phyloP scores from a whole-genome alignment of 2,329 filamentous ascomycete genomes.

The Trichophyton mentagrophytes region DNA sequence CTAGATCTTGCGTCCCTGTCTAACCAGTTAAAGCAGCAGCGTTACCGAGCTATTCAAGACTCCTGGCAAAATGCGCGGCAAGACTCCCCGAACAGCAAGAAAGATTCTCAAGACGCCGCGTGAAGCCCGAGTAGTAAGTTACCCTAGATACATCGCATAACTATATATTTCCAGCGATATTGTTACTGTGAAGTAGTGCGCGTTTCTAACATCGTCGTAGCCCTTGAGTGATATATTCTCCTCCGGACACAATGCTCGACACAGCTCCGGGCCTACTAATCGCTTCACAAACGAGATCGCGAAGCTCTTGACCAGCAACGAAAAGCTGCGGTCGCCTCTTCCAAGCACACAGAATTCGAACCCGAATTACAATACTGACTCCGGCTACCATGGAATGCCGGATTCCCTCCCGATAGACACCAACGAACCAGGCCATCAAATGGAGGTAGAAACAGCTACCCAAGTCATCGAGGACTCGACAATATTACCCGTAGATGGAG shows the following conservation, averaged over 20 bases:
- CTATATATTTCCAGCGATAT: not conserved
- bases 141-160: not conserved
- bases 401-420: constrained; percentile 13
- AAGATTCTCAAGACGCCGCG: constrained; percentile 19
- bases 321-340: constrained; percentile 9
- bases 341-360: constrained; percentile 21
- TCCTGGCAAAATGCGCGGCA: constrained; percentile 37
- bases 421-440: constrained; percentile 2
- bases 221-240: constrained; percentile 39
- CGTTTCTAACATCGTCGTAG: constrained; percentile 18
- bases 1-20: not conserved
- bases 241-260: constrained; percentile 26
- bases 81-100: constrained; percentile 35
- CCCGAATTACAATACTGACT: constrained; percentile 32
- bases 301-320: constrained; percentile 18
- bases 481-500: constrained; percentile 10
- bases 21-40: constrained; percentile 46
- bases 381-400: constrained; percentile 36
- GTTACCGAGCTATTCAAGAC: constrained; percentile 88
- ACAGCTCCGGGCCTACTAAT: constrained; percentile 24
- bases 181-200: not conserved
- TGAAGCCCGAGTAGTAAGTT: constrained; percentile 32
- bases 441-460: constrained; percentile 20
- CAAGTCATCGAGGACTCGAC: constrained; percentile 24
- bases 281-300: constrained; percentile 26